Conservation (phyloP, 768 basidiomycete species). For the Multifurca ochricompacta region DNA sequence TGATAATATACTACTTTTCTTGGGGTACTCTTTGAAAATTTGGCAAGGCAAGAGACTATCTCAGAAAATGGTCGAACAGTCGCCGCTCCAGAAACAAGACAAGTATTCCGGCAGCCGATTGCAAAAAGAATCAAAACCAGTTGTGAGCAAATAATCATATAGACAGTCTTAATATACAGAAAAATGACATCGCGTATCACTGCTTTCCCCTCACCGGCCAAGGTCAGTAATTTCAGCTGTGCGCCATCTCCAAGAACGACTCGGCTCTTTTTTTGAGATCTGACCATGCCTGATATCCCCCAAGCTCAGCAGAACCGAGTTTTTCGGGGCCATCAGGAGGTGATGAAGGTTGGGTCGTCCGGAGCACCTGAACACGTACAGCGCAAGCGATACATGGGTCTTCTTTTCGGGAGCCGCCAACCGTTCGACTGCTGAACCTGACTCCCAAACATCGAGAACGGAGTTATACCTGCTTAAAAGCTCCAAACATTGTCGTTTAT, state of each 20-base stretch:
- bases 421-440: neutral
- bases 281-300: neutral
- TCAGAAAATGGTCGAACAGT: too few species aligned
- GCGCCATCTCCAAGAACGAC: neutral
- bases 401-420: conserved; percentile 9
- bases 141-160: neutral
- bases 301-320: neutral
- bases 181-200: too few species aligned
- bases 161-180: neutral
- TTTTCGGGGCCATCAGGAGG: neutral
- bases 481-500: conserved; percentile 6
- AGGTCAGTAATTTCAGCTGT: neutral
- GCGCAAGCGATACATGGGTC: conserved; percentile 1
- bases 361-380: neutral
- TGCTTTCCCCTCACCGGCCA: too few species aligned
- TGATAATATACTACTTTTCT: neutral
- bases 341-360: neutral
- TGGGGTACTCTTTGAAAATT: conserved; percentile 30
- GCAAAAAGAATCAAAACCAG: neutral
- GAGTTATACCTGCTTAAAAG: conserved; percentile 5
- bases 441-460: conserved; percentile 2
- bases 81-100: too few species aligned
- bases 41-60: too few species aligned
- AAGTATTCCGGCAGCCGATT: too few species aligned
- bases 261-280: conserved; percentile 4